Evolutionary conservation across 2,329 filamentous ascomycete species (phyloP).

Genomic region (Ophiocordyceps robertsii): DNA sequence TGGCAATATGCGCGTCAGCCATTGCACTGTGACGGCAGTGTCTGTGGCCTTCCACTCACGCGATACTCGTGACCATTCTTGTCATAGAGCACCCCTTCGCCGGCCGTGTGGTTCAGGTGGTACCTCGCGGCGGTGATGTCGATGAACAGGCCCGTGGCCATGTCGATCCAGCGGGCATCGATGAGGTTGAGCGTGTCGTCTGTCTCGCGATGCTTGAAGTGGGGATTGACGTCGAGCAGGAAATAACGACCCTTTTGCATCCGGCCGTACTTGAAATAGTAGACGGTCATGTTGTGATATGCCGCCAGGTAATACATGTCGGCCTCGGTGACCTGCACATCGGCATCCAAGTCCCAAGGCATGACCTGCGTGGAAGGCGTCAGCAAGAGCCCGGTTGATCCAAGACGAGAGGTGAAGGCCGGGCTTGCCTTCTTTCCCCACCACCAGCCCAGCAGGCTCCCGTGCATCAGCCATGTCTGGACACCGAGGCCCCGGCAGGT

Average conservation of each 20-base stretch:
- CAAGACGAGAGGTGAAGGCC: not conserved
- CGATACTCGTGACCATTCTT: slow-evolving; percentile 38
- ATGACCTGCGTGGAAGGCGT: slow-evolving; percentile 34
- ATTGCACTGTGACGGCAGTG: not conserved
- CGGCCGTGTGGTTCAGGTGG: slow-evolving; percentile 25
- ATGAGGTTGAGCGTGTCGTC: slow-evolving; percentile 27
- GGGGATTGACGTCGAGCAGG: slow-evolving; percentile 34
- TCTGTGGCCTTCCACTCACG: slow-evolving; percentile 13
- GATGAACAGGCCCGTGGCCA: slow-evolving; percentile 31
- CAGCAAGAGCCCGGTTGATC: not conserved
- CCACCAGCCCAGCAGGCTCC: slow-evolving; percentile 80
- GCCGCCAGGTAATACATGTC: slow-evolving; percentile 54
- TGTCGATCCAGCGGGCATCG: slow-evolving; percentile 36
- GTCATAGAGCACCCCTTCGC: slow-evolving; percentile 32
- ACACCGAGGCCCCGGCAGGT: slow-evolving; percentile 52
- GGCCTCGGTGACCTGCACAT: slow-evolving; percentile 56
- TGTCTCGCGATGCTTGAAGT: slow-evolving; percentile 22
- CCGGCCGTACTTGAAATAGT: slow-evolving; percentile 26
- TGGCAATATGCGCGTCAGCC: slow-evolving; percentile 7
- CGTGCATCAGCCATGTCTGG: slow-evolving; percentile 75
- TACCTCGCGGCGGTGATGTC: slow-evolving; percentile 38
- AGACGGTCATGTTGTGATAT: slow-evolving; percentile 48
- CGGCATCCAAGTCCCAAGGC: slow-evolving; percentile 67
- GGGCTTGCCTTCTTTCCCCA: slow-evolving; percentile 47
- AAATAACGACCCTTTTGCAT: slow-evolving; percentile 27